Evolutionary conservation across 345 rosid genomes (phyloP), one percentile per base, ranked within the genome.

Genomic region (Brassica incana): DNA sequence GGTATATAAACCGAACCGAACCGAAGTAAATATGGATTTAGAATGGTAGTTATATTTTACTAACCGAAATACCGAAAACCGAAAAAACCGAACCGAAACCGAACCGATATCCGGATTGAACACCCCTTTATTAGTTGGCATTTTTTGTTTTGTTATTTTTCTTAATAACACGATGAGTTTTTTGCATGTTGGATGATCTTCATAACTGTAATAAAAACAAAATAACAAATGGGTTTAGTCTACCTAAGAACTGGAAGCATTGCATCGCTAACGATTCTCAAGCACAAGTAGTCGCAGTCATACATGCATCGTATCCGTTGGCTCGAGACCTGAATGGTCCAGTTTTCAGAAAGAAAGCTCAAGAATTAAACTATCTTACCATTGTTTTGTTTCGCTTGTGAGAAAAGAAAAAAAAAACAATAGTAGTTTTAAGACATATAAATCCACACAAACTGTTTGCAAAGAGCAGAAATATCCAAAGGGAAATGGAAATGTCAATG

Each of bases 401-500:
- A 8, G 6, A 2, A 27, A 36, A 36, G 3, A 40, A 40, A 23
- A 36, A 23, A 38, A 38, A 43, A 4, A 52, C 9, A 11, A 15
- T 36, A 65, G 18, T 35, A 65, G 16, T 2, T 8, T 58, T 5
- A 4, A 63, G 65, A 77, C 66, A 64, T 35, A 65, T 20, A 78
- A 78, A 72, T 78, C 61, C 77, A 78, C 77, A 78, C 73, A 72
- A 73, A 58, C 59, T 58, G 36, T 38, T 60, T 61, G 35, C 14
- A 66, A 72, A 25, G 4, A 65, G 50, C 6, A 12, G 29, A 71
- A 78, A 64, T 62, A 32, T 29, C 11, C 48, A 77, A 20, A 14
- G 40, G 52, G 69, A 29, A 15, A 15, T 6, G 8, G 18, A 60
- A 1, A 67, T 59, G 73, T 38, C 40, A 9, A 4, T n/a, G 58